phyloP scores from a whole-genome alignment of 2,329 filamentous ascomycete genomes.

The Pseudogymnoascus pannorum region DNA sequence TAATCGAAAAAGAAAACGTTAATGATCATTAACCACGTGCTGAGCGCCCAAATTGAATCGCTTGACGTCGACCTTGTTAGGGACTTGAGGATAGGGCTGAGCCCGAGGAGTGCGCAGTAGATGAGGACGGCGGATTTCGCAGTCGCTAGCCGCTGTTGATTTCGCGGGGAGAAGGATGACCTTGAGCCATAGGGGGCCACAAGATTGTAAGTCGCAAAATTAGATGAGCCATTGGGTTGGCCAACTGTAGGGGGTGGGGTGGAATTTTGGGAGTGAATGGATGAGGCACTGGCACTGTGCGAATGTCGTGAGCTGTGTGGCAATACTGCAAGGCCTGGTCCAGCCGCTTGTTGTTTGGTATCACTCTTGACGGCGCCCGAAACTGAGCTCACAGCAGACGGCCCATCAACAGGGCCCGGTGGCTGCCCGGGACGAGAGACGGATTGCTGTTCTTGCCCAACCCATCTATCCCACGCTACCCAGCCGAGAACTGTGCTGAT shows the following conservation, averaged over 20 bases:
- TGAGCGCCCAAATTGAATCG: constrained; percentile 97
- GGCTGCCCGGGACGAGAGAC: constrained; percentile 9
- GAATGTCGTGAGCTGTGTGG: constrained; percentile 35
- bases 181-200: constrained; percentile 40
- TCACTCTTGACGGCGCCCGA: constrained; percentile 15
- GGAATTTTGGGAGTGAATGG: constrained; percentile 39
- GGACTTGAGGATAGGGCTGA: constrained; percentile 93
- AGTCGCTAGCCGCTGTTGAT: constrained; percentile 63
- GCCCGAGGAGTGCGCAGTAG: constrained; percentile 82
- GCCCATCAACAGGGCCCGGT: neutral
- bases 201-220: neutral
- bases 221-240: constrained; percentile 28
- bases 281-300: constrained; percentile 48
- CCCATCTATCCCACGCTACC: constrained; percentile 88
- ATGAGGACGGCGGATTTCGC: constrained; percentile 90
- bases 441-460: constrained; percentile 56
- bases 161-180: constrained; percentile 28
- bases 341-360: constrained; percentile 29
- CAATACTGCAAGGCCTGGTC: constrained; percentile 34
- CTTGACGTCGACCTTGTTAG: constrained; percentile 87
- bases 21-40: constrained; percentile 83
- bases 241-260: constrained; percentile 8
- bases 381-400: neutral
- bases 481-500: constrained; percentile 78
- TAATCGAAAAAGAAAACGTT: constrained; percentile 99